These are phyloP conservation scores for Myriosclerotinia duriaeana DNA, from an alignment of 2,329 filamentous ascomycete species.

Conservation along the genomic window DNA sequence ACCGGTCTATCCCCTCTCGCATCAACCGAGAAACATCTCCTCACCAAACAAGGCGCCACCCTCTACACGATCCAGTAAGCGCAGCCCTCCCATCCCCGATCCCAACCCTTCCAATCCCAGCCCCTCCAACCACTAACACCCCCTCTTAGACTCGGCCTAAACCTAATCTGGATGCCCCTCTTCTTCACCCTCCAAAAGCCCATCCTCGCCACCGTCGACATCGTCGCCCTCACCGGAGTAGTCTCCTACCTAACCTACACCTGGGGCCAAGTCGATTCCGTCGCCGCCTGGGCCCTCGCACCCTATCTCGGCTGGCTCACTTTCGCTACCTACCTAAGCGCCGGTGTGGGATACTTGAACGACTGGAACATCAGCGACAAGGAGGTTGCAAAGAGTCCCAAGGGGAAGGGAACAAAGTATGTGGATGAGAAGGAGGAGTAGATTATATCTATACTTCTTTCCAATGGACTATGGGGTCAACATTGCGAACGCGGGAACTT, in stretches of 20 bases:
- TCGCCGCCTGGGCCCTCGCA: conserved; percentile 70
- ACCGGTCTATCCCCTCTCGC: conserved; percentile 55
- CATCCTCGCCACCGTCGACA: conserved; percentile 71
- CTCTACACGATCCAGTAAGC: conserved; percentile 73
- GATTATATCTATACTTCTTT: background rate
- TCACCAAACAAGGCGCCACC: conserved; percentile 66
- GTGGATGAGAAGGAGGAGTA: conserved; percentile 38
- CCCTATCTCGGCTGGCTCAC: conserved; percentile 85
- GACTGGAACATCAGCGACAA: conserved; percentile 57
- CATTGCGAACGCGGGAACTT: no score
- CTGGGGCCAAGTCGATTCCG: conserved; percentile 72
- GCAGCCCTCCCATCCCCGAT: background rate
- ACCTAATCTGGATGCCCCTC: conserved; percentile 86
- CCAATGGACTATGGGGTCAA: no score
- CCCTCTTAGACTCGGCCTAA: conserved; percentile 61
- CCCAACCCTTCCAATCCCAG: background rate
- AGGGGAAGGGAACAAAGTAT: conserved; percentile 37
- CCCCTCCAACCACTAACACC: background rate
- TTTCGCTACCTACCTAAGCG: conserved; percentile 84
- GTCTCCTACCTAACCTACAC: conserved; percentile 73
- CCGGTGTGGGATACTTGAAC: conserved; percentile 66
- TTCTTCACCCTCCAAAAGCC: conserved; percentile 81
- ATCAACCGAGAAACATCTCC: conserved; percentile 31
- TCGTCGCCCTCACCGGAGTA: conserved; percentile 68
- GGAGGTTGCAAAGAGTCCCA: conserved; percentile 35